phyloP scores from a whole-genome alignment of 2,329 filamentous ascomycete species.

The Arthrinium phaeospermum region DNA sequence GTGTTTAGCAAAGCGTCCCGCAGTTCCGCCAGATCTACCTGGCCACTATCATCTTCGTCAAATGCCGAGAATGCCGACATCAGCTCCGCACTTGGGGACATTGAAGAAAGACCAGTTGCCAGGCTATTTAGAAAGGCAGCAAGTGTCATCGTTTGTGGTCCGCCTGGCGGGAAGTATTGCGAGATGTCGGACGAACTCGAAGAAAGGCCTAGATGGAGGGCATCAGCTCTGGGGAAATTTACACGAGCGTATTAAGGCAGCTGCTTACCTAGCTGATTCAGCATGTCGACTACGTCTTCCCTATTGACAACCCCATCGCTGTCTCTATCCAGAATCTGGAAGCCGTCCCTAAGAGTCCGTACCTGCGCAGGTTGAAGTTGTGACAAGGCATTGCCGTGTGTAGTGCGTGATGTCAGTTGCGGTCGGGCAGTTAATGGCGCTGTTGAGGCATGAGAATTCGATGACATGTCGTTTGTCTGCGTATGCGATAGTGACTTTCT shows the following conservation, averaged over 20 bases:
- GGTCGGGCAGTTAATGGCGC: slow-evolving; percentile 40
- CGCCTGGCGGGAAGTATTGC: slow-evolving; percentile 79
- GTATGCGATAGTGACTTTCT: slow-evolving; percentile 30
- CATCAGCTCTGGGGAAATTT: slow-evolving; percentile 9
- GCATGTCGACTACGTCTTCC: slow-evolving; percentile 86
- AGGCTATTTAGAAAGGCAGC: slow-evolving; percentile 86
- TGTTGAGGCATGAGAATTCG: slow-evolving; percentile 40
- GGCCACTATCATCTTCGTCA: slow-evolving; percentile 93
- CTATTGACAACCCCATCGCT: slow-evolving; percentile 83
- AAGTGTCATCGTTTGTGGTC: slow-evolving; percentile 77
- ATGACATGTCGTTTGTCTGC: slow-evolving; percentile 30
- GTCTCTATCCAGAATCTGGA: slow-evolving; percentile 89
- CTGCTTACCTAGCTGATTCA: slow-evolving; percentile 77
- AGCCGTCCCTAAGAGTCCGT: slow-evolving; percentile 87
- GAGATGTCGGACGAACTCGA: slow-evolving; percentile 73
- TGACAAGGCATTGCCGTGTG: slow-evolving; percentile 63
- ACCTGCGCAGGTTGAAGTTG: slow-evolving; percentile 83
- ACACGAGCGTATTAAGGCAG: neutral
- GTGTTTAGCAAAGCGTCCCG: slow-evolving; percentile 84
- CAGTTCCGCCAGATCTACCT: slow-evolving; percentile 83
- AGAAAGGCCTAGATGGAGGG: slow-evolving; percentile 67
- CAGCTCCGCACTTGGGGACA: slow-evolving; percentile 82
- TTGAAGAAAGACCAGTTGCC: slow-evolving; percentile 72
- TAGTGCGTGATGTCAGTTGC: slow-evolving; percentile 43
- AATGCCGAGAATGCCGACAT: slow-evolving; percentile 92